A percentile compares a stretch with the other conserved stretches of the same genome.
Evolutionary conservation across 2,329 filamentous ascomycete genomes (phyloP).

Genomic region (Penicillium sp.): DNA sequence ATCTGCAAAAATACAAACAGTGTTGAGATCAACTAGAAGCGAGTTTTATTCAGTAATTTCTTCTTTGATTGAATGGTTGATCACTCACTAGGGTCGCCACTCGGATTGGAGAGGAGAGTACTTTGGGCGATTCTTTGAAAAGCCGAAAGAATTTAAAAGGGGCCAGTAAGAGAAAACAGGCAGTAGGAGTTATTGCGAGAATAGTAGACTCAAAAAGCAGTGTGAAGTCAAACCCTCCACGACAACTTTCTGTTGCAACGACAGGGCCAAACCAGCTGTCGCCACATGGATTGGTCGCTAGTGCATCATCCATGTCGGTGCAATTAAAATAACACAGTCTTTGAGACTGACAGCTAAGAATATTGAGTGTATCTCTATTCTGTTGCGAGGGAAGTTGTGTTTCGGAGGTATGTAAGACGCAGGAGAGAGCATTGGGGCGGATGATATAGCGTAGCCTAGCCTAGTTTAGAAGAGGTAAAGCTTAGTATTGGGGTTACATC

Average conservation of each 20-base stretch:
- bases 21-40: not conserved
- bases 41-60: not conserved
- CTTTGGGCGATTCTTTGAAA: constrained; percentile 15
- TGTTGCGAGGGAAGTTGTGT: too few species aligned
- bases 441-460: not conserved
- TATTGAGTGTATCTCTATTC: too few species aligned
- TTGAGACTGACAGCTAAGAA: too few species aligned
- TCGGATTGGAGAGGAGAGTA: constrained; percentile 12
- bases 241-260: constrained; percentile 11
- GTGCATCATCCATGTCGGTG: not conserved
- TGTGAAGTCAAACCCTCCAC: constrained; percentile 25
- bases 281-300: constrained; percentile 1
- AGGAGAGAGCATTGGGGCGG: not conserved
- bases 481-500: not conserved
- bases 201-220: constrained; percentile 18
- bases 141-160: constrained; percentile 17
- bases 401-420: too few species aligned
- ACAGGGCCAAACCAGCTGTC: constrained; percentile 16
- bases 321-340: not conserved
- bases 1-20: constrained; percentile 7
- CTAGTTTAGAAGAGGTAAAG: not conserved
- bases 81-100: constrained; percentile 12
- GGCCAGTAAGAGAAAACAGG: constrained; percentile 13
- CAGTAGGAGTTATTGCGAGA: constrained; percentile 14
- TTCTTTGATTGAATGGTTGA: not conserved